Conservation (phyloP, 78 protist species). For the Dictyostelium purpureum region DNA sequence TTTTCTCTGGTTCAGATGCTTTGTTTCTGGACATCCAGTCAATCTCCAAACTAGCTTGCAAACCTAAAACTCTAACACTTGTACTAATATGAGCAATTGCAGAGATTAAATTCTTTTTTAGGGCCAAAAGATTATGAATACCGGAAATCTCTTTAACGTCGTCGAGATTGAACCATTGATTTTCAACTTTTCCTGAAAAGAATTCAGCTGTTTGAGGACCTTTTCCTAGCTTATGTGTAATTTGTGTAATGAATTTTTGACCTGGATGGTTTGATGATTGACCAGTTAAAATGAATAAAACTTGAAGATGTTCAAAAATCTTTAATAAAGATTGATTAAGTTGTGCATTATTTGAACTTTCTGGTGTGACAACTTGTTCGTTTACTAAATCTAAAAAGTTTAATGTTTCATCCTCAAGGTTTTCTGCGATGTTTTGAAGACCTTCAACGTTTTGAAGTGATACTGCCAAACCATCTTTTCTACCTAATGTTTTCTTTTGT, state of each 20-base stretch:
- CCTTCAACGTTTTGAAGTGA: constrained; percentile 74
- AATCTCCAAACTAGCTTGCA: constrained; percentile 56
- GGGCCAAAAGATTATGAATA: constrained; percentile 16
- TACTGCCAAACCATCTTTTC: constrained; percentile 52
- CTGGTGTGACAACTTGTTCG: constrained; percentile 63
- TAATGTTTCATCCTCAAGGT: constrained; percentile 55
- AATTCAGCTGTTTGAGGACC: constrained; percentile 9
- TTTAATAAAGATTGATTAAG: constrained; percentile 47
- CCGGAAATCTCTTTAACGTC: constrained; percentile 33
- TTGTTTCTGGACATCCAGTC: constrained; percentile 74
- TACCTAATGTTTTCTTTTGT: constrained; percentile 20
- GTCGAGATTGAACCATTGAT: constrained; percentile 60
- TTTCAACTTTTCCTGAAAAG: neutral
- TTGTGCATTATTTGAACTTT: neutral
- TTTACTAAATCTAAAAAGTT: constrained; percentile 60
- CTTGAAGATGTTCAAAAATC: constrained; percentile 58
- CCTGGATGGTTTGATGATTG: constrained; percentile 37
- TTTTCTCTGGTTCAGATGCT: constrained; percentile 43
- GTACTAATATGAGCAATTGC: constrained; percentile 62
- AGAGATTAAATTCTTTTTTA: constrained; percentile 56
- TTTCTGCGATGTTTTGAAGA: constrained; percentile 66
- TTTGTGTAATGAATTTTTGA: neutral
- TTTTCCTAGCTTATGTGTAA: neutral
- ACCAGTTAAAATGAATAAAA: constrained; percentile 43
- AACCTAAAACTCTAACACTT: constrained; percentile 51